Evolutionary conservation across 2,329 filamentous ascomycete genomes (phyloP).

Genomic region (Fusarium xyrophilum): DNA sequence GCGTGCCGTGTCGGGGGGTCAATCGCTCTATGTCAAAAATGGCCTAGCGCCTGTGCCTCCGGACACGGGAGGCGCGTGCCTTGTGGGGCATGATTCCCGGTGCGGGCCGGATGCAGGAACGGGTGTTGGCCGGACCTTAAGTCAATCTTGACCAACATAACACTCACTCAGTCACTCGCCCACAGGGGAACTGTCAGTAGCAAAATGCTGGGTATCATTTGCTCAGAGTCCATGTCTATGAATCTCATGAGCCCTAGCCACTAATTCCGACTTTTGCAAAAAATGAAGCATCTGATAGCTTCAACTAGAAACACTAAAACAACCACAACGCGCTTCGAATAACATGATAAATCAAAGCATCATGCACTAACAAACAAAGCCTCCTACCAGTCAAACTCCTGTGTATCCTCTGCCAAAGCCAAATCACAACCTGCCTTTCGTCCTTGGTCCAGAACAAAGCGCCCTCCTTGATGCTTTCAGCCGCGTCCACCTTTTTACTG

Average conservation of each 20-base stretch:
- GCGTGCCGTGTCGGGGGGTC: conserved; percentile 15
- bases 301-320: conserved; percentile 10
- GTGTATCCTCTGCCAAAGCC: conserved; percentile 4
- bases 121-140: conserved; percentile 4
- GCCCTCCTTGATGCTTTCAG: conserved; percentile 15
- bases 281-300: conserved; percentile 26
- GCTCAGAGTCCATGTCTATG: conserved; percentile 32
- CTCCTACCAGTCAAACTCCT: conserved; percentile 24
- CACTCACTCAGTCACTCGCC: neutral
- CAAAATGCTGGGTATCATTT: conserved; percentile 43
- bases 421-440: conserved; percentile 3
- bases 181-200: neutral
- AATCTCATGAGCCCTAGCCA: conserved; percentile 27
- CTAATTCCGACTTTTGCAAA: conserved; percentile 18
- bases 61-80: conserved; percentile 13
- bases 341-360: conserved; percentile 23
- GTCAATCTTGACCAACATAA: neutral
- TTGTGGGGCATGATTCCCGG: conserved; percentile 35
- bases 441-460: conserved; percentile 14
- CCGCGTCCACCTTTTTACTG: conserved; percentile 26
- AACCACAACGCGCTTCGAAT: conserved; percentile 14
- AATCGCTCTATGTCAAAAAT: neutral
- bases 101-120: conserved; percentile 36
- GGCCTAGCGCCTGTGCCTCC: conserved; percentile 3
- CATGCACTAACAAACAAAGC: conserved; percentile 22